Evolutionary conservation across 345 rosid species (phyloP), one percentile per base, ranked within the genome.

Genomic region (Acer campestre): DNA sequence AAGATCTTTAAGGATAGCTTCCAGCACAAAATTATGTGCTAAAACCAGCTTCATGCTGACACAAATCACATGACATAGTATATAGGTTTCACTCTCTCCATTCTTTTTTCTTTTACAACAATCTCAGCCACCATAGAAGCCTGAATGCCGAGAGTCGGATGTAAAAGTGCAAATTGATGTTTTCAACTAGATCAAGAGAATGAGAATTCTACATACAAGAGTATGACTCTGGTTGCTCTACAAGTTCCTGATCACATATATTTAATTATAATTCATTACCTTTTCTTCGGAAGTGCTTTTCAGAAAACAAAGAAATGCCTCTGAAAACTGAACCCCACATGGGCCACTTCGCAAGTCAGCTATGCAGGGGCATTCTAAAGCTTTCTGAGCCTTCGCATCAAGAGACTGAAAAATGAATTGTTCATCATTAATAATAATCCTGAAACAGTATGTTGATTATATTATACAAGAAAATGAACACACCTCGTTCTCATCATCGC

Each of bases 331-430:
- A 77, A 55, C 59, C 9, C 97, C 98, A 58, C 98, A 93, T 10
- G 92, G 65, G 7, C 99, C 96, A 58, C 62, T 88, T 56, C 94
- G 91, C 82, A 95, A 81, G 74, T 91, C 94, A 61, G 93, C 93
- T 23, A 95, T 84, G 84, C 99, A 95, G 71, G 98, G 97, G 65
- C 99, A 95, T 20, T 95, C 94, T 38, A 95, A 78, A 44, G 98
- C 97, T 87, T 88, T 95, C 84, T 87, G 86, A 46, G 91, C 99
- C 78, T 85, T 88, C 1, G 84, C 93, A 69, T 95, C 97, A 63
- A 89, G 82, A 71, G 95, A 87, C 98, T 92, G 85, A 77, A 71
- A 80, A 82, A 81, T 67, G 35, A 76, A 14, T 22, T 31, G 27
- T 66, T 88, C 80, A 87, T 78, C 77, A 67, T 40, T 51, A 40